Evolutionary conservation across 2,329 filamentous ascomycete species (phyloP), one percentile per base, ranked within the genome.

Genomic region (Penicillium olsonii): DNA sequence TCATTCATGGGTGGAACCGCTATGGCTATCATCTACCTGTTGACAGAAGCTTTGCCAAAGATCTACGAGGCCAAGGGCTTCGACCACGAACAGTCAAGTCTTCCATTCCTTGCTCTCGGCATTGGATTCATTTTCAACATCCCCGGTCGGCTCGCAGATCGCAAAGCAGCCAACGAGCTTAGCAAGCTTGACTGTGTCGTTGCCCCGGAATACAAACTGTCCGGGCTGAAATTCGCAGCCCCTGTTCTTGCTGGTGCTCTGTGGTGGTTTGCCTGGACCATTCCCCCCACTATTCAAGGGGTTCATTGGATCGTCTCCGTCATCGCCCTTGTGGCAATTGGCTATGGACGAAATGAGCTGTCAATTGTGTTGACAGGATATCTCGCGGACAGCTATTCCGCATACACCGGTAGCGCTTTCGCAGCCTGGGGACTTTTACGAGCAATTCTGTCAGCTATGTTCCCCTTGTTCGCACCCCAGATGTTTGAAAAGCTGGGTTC

Each of bases 21-120:
- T 5, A 75, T 72, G 44, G 72, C 67, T 0, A 59, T 78, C 8
- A 69, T 78, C n/a, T 79, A 78, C 48, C 67, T 78, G 9, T 75
- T 77, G 53, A 73, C 75, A 1, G 2, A 59, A 42, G 55, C 57
- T 2, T 31, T 58, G 1, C 62, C 66, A 2, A 55, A 66, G 2
- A 68, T 78, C 4, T 78, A 75, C 55, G 38, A 60, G 19, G 60
- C 61, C 5, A 53, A 70, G 37, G 64, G 66, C 2, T 68, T 75
- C 54, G 55, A 58, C 11, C 37, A 46, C 7, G 57, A 62, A 9
- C 57, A 69, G 14, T 57, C 72, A 5, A 72, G 69, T 2, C 60
- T 76, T 1, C 63, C 68, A 0, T 75, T 75, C 47, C 44, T 76
- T 15, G 67, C 72, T 5, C 66, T 75, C 29, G 62, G 58, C 0